Base-by-base conservation (phyloP, 257 asterid species). In the Petunia secreta region DNA sequence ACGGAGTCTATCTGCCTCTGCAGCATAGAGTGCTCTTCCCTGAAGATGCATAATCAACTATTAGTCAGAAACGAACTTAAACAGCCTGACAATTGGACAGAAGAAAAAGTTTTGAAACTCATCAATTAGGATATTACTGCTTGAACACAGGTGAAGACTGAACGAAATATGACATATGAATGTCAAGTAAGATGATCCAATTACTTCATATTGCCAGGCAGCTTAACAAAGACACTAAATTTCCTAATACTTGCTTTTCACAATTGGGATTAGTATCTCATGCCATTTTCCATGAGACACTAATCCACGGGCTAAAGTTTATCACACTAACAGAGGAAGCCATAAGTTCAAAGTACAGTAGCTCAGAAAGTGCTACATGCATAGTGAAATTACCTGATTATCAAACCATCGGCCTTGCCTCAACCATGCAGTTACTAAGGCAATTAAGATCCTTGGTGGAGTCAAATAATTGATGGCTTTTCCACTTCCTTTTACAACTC, bases 391-490 rank as follows among this genome's bases (percentile, higher is more conserved):
- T 83, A 93, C 99, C 97, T 95, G 87, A 84, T 95, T 94, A 87
- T 95, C 99, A 41, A 95, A 95, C 99, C 99, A 95, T 77, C 99
- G 99, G 40, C 90, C 96, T 50, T 94, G 95, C 85, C 99, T 90
- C 54, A 95, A 82, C 99, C 99, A 96, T 52, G 99, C 98, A 36
- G 98, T 91, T 84, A 96, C 96, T 37, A 96, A 90, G 75, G 98
- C 99, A 57, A 94, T 90, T 85, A 96, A 83, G 83, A 96, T 96
- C 86, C 98, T 85, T 14, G 99, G 99, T 39, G 99, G 99, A 79
- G 99, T 96, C 93, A 96, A 83, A 82, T 94, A 96, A 85, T 89
- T 96, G 68, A 96, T 90, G 74, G 99, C 95, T 80, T 87, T 96
- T 54, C 99, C 99, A 77, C 92, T 96, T 78, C 99, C 98, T 91